phyloP scores from a whole-genome alignment of 495 filamentous ascomycete genomes.

The Oidiodendron maius region DNA sequence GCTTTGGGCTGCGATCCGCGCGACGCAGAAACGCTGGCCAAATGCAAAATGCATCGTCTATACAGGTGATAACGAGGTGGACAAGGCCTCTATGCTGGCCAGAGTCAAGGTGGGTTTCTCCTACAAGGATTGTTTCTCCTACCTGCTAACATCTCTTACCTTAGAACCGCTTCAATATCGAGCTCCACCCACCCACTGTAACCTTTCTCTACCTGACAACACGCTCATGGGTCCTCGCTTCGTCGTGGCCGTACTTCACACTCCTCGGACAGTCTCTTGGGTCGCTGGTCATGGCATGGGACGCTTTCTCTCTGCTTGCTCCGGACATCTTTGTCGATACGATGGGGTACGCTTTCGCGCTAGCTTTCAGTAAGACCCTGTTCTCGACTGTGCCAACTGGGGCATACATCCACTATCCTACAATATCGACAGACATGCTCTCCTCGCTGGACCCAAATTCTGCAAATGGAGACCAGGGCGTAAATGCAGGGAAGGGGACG shows the following conservation, averaged over 20 bases:
- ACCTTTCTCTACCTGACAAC: slow-evolving; percentile 86
- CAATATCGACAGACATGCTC: slow-evolving; percentile 98
- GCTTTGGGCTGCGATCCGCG: slow-evolving; percentile 90
- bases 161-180: slow-evolving; percentile 86
- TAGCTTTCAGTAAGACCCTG: slow-evolving; percentile 74
- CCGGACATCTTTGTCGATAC: slow-evolving; percentile 96
- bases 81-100: slow-evolving; percentile 70
- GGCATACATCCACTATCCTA: slow-evolving; percentile 97
- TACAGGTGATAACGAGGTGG: slow-evolving; percentile 85
- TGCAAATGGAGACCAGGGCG: slow-evolving; percentile 55
- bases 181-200: slow-evolving; percentile 75
- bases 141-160: slow-evolving; percentile 4
- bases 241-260: slow-evolving; percentile 87
- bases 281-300: slow-evolving; percentile 78
- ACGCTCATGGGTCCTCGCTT: slow-evolving; percentile 74
- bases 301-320: slow-evolving; percentile 86
- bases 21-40: slow-evolving; percentile 86
- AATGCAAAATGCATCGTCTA: slow-evolving; percentile 86
- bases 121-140: not conserved
- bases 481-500: slow-evolving; percentile 75
- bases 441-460: slow-evolving; percentile 62
- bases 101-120: slow-evolving; percentile 56
- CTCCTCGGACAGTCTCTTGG: slow-evolving; percentile 90
- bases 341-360: slow-evolving; percentile 93
- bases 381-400: slow-evolving; percentile 79